A percentile compares a stretch with the other conserved stretches of the same genome.
These are phyloP conservation scores for Ceratobasidium sp. DNA, from an alignment of 1,284 basidiomycete species.

Conservation along the genomic window DNA sequence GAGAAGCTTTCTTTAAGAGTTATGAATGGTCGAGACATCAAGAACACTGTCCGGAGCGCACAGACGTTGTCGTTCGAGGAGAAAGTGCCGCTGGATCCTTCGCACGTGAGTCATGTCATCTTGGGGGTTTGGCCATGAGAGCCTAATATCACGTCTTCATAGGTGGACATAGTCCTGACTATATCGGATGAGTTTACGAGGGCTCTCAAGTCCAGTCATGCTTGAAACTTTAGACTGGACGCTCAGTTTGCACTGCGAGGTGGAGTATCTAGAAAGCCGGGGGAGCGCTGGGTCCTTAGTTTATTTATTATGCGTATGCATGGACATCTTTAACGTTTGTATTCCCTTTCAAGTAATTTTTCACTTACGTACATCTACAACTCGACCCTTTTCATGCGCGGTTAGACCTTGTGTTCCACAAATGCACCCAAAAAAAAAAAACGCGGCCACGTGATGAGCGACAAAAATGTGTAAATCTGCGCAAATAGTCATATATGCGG, in stretches of 20 bases:
- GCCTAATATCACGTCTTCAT: neutral
- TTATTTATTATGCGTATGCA: neutral
- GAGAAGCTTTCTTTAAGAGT: neutral
- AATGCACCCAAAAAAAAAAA: too few species aligned
- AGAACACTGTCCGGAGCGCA: neutral
- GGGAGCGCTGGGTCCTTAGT: neutral
- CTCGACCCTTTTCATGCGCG: too few species aligned
- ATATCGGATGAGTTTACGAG: constrained; percentile 1
- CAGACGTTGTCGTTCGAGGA: neutral
- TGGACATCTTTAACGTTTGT: neutral
- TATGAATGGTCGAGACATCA: neutral
- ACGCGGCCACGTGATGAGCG: too few species aligned
- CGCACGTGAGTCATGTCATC: neutral
- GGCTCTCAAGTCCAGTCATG: neutral
- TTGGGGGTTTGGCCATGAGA: neutral
- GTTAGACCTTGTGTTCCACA: too few species aligned
- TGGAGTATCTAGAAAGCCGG: neutral
- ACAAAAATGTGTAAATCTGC: too few species aligned
- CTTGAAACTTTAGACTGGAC: neutral
- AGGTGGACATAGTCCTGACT: neutral
- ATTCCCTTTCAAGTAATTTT: too few species aligned
- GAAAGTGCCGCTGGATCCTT: constrained; percentile 5
- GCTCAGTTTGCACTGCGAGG: neutral
- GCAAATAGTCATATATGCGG: too few species aligned
- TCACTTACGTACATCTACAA: too few species aligned